Evolutionary conservation across 345 rosid genomes (phyloP).

Genomic region (Gossypium longicalyx): DNA sequence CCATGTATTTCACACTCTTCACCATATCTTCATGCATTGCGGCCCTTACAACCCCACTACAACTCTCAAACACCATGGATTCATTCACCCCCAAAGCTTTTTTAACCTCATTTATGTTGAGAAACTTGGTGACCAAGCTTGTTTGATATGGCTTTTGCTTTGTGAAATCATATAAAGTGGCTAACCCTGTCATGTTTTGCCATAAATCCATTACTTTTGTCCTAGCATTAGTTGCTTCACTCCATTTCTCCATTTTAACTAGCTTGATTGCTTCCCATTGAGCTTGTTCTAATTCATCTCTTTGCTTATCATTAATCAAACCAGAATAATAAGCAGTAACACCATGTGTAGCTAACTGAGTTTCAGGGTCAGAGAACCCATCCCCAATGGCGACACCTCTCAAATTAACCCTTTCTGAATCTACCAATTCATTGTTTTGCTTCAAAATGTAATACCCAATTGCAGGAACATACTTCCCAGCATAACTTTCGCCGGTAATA

Average conservation of each 20-base stretch:
- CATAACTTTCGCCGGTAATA: slow-evolving; percentile 77
- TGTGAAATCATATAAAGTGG: slow-evolving; percentile 57
- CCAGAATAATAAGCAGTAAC: slow-evolving; percentile 54
- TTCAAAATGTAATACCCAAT: slow-evolving; percentile 62
- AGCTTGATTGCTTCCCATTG: slow-evolving; percentile 41
- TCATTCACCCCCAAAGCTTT: slow-evolving; percentile 44
- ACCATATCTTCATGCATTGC: slow-evolving; percentile 47
- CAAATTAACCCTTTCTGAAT: slow-evolving; percentile 37
- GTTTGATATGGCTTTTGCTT: slow-evolving; percentile 42
- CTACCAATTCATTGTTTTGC: slow-evolving; percentile 31
- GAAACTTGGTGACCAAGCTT: slow-evolving; percentile 31
- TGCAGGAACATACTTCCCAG: slow-evolving; percentile 73
- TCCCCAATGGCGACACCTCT: slow-evolving; percentile 71
- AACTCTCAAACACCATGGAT: slow-evolving; percentile 39
- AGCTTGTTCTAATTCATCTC: slow-evolving; percentile 42
- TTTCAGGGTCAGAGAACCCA: slow-evolving; percentile 65
- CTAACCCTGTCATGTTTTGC: slow-evolving; percentile 62
- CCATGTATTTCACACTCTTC: slow-evolving; percentile 58
- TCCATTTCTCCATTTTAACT: slow-evolving; percentile 44
- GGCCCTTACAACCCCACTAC: slow-evolving; percentile 39
- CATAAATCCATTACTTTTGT: slow-evolving; percentile 27
- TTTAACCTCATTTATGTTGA: slow-evolving; percentile 40
- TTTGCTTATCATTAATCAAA: slow-evolving; percentile 65
- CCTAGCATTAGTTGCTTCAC: slow-evolving; percentile 57
- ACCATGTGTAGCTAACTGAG: slow-evolving; percentile 54